phyloP scores from a whole-genome alignment of 371 early-diverging fungal genomes.

The Apophysomyces variabilis region DNA sequence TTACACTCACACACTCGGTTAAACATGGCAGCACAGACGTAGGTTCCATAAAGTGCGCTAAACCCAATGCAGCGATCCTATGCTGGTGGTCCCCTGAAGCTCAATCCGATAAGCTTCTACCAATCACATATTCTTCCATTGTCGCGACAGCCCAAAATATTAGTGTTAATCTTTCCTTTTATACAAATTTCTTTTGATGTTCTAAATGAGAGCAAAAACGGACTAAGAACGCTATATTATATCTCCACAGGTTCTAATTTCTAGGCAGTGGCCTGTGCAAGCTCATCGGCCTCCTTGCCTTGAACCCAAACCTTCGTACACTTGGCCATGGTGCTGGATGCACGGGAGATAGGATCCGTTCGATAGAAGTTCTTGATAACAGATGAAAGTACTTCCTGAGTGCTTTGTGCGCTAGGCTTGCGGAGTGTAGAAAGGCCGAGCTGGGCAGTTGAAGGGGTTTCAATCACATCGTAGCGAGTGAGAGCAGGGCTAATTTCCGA shows the following conservation, averaged over 20 bases:
- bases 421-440: conserved; percentile 69
- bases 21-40: no score
- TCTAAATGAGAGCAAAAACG: conserved; percentile 10
- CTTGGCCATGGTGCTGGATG: conserved; percentile 97
- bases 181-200: conserved; percentile 10
- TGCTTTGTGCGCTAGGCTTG: conserved; percentile 46
- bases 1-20: no score
- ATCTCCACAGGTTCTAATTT: conserved; percentile 8
- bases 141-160: not conserved
- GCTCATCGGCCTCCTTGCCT: conserved; percentile 42
- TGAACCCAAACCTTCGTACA: conserved; percentile 73
- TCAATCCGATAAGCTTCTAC: no score
- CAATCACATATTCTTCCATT: no score
- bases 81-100: no score
- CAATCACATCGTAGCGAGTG: conserved; percentile 74
- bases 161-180: not conserved
- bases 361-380: conserved; percentile 91
- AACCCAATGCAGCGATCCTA: no score
- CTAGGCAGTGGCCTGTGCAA: conserved; percentile 46
- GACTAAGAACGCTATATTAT: not conserved
- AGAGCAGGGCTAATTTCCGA: conserved; percentile 87
- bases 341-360: conserved; percentile 92
- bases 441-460: conserved; percentile 58
- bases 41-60: no score
- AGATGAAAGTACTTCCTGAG: conserved; percentile 52